Base-by-base conservation (phyloP, 768 basidiomycete genomes). In the Daedaleopsis sinensis region DNA sequence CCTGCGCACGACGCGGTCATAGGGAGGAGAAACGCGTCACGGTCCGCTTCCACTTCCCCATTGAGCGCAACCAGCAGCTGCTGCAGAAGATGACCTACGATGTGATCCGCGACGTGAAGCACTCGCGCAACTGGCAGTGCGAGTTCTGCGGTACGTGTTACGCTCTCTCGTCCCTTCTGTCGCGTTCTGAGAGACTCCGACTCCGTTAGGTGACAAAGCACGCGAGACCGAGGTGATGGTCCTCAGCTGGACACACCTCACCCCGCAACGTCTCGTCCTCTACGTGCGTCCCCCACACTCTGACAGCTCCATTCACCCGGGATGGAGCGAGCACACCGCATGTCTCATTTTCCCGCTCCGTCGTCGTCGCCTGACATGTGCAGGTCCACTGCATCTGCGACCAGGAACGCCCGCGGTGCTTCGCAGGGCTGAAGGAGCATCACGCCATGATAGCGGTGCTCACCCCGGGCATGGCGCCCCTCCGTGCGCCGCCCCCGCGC, bases 361-460 rank as follows among this genome's bases (percentile, higher is more conserved):
- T n/a, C n/a, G n/a, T n/a, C n/a, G n/a, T n/a, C n/a, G n/a, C n/a
- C n/a, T n/a, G n/a, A n/a, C n/a, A n/a, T n/a, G n/a, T 21, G 12
- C 21, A 67, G 63, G 48, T 67, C 11, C 66, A 67, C 57, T 57
- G 61, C 24, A 44, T 64, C 1, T 67, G 66, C 58, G 55, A 67
- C 61, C 47, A 27, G 10, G 55, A 57, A n/a, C 18, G 35, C n/a
- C 47, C 47, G 42, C 38, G 49, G 9, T 67, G 66, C 52, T 59
- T 49, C 13, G 42, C 19, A 19, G 32, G 32, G 23, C 39, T 61
- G 44, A 35, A 23, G 38, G 49, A 55, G 43, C 55, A 47, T 12
- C 59, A 58, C 39, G 50, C 35, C 11, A 38, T 24, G 47, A 49
- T 49, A 21, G 23, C 19, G 10, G 24, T 49, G 47, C 47, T 49